Conservation (phyloP, 352 stramenopile species). For the Globisporangium heterothallicum region DNA sequence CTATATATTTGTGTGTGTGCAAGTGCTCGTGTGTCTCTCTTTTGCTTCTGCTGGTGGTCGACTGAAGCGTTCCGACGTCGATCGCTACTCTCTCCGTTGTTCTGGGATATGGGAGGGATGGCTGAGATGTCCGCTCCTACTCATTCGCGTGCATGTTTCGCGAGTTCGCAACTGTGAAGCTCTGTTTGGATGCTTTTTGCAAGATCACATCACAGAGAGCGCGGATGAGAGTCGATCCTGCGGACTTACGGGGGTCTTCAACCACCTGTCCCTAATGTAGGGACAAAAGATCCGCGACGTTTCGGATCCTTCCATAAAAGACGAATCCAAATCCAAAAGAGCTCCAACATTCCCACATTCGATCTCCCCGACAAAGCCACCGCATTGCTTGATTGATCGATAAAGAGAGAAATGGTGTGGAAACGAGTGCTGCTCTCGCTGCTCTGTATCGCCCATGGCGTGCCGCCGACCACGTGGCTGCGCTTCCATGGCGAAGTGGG, state of each 20-base stretch:
- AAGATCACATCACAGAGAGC: too few relatives aligned
- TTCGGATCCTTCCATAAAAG: not conserved
- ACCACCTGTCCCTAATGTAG: not conserved
- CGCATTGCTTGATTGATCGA: not conserved
- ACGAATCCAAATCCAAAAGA: not conserved
- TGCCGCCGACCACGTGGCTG: not conserved
- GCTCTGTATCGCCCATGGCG: not conserved
- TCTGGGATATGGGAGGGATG: too few relatives aligned
- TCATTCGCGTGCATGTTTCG: too few relatives aligned
- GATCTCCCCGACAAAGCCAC: too few relatives aligned
- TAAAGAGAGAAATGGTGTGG: not conserved
- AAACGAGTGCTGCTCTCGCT: not conserved
- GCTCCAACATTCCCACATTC: not conserved
- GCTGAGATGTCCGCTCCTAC: too few relatives aligned
- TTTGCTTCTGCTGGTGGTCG: too few relatives aligned
- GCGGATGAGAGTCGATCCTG: not conserved
- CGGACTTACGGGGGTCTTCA: not conserved
- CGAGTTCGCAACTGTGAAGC: too few relatives aligned
- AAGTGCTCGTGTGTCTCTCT: too few relatives aligned
- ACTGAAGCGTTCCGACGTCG: too few relatives aligned
- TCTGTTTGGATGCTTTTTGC: too few relatives aligned
- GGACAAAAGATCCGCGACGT: constrained; percentile 1
- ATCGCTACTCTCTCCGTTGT: too few relatives aligned
- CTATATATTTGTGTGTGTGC: too few relatives aligned
- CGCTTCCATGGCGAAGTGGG: not conserved